Evolutionary conservation across 2,329 filamentous ascomycete species (phyloP).

Genomic region (Sphaerulina populicola): DNA sequence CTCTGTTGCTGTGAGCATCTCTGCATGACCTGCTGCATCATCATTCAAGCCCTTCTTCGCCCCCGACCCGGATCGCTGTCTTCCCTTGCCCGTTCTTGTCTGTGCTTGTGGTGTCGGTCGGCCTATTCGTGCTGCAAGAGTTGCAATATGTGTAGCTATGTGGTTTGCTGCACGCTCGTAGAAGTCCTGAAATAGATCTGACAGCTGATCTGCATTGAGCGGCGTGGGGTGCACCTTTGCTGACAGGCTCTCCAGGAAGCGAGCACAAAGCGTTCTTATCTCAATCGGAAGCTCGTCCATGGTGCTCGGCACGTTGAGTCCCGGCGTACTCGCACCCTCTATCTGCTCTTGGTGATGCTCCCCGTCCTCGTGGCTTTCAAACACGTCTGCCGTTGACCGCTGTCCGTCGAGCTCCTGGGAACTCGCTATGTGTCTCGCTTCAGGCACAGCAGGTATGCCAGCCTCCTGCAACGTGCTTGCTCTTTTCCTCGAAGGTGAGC

Average conservation of each 20-base stretch:
- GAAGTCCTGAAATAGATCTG: slow-evolving; percentile 89
- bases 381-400: slow-evolving; percentile 36
- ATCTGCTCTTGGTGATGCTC: slow-evolving; percentile 25
- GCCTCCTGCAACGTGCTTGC: slow-evolving; percentile 42
- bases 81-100: slow-evolving; percentile 48
- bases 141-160: slow-evolving; percentile 78
- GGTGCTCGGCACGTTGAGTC: slow-evolving; percentile 49
- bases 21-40: slow-evolving; percentile 35
- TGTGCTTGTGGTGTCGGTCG: slow-evolving; percentile 56
- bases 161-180: slow-evolving; percentile 72
- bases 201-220: slow-evolving; percentile 71
- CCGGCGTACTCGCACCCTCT: slow-evolving; percentile 24
- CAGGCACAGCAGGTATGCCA: slow-evolving; percentile 38
- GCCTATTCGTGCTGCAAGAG: slow-evolving; percentile 65
- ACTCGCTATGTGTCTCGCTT: slow-evolving; percentile 35
- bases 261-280: slow-evolving; percentile 79
- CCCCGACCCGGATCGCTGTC: slow-evolving; percentile 38
- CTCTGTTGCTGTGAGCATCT: slow-evolving; percentile 83
- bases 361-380: slow-evolving; percentile 35
- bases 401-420: slow-evolving; percentile 30
- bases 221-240: slow-evolving; percentile 80
- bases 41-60: slow-evolving; percentile 30
- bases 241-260: slow-evolving; percentile 82
- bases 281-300: slow-evolving; percentile 91
- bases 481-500: slow-evolving; percentile 34